These are phyloP conservation scores for Articulospora tetracladia DNA, from an alignment of 495 filamentous ascomycete genomes.

Conservation along the genomic window DNA sequence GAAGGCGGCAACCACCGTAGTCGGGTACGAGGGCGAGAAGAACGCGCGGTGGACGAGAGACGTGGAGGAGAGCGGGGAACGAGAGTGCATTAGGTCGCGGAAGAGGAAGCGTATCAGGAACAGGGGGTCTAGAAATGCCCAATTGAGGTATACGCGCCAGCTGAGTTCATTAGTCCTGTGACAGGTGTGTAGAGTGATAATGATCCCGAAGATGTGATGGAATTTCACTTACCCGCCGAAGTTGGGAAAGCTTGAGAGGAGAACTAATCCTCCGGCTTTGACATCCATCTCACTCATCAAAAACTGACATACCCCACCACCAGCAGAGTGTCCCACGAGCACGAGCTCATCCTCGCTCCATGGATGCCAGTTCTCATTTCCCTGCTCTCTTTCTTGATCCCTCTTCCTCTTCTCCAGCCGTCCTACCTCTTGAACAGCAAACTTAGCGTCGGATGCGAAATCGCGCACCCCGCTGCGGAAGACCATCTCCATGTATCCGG, in stretches of 20 bases:
- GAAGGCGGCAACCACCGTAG: constrained; percentile 28
- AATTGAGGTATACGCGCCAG: constrained; percentile 38
- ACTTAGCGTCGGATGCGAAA: constrained; percentile 39
- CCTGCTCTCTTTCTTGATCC: constrained; percentile 11
- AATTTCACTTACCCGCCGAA: constrained; percentile 38
- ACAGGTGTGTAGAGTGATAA: not conserved
- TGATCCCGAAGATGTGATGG: not conserved
- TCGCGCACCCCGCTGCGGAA: constrained; percentile 32
- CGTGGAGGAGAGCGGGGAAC: constrained; percentile 43
- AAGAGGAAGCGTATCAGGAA: constrained; percentile 38
- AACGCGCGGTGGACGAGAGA: constrained; percentile 36
- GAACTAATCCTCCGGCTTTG: constrained; percentile 34
- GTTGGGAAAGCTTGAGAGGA: constrained; percentile 37
- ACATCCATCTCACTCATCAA: constrained; percentile 34
- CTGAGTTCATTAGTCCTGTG: constrained; percentile 16
- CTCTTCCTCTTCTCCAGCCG: constrained; percentile 3
- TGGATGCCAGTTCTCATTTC: not conserved
- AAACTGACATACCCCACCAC: constrained; percentile 41
- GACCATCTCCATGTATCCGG: constrained; percentile 34
- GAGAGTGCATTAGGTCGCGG: constrained; percentile 36
- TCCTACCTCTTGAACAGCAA: constrained; percentile 31
- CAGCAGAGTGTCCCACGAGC: constrained; percentile 43
- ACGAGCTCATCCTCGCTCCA: constrained; percentile 29
- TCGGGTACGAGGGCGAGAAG: constrained; percentile 32
- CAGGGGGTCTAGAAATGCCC: constrained; percentile 38